Base-by-base conservation (phyloP, 192 early-diverging fungal genomes). In the Podila verticillata region DNA sequence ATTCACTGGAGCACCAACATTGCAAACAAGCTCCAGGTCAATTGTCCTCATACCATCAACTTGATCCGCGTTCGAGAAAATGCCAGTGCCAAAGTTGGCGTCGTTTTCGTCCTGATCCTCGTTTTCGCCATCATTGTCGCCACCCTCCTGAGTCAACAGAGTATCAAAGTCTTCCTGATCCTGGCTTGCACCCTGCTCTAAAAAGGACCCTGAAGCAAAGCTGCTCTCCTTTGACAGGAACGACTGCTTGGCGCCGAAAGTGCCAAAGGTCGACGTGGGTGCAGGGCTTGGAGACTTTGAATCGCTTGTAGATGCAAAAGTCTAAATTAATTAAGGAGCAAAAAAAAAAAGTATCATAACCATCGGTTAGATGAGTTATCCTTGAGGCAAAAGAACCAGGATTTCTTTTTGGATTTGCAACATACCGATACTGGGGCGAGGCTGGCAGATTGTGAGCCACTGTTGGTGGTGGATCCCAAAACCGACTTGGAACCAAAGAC, bases 401-500 rank as follows among this genome's bases (percentile, higher is more conserved):
- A 39, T 39, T 39, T 44, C 10, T 44, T 44, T 44, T 2, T 4
- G 39, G 13, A n/a, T n/a, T n/a, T 44, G 39, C 17, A 15, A 15
- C 39, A 44, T 44, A 44, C 39, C 4, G 39, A 10, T 44, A 44
- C 39, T 44, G 39, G 39, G 15, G 39, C 39, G 39, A 44, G 39
- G 39, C 39, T 44, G 39, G 13, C 17, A 17, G 39, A 44, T 44
- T 44, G 39, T 44, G 39, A 15, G 39, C 39, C 39, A 44, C 51
- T 54, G 51, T n/a, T 5, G 69, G 8, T 48, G 63, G 28, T n/a
- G 26, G 57, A 80, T 44, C 77, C 77, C 31, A 80, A 28, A 12
- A 80, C 64, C 5, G 77, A 80, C 30, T 34, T 68, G 9, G 77
- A 39, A 30, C 77, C 77, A 56, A 80, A 80, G 0, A 80, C 62